Conservation (phyloP, 202 grass and related monocot species). For the Setaria italica region DNA sequence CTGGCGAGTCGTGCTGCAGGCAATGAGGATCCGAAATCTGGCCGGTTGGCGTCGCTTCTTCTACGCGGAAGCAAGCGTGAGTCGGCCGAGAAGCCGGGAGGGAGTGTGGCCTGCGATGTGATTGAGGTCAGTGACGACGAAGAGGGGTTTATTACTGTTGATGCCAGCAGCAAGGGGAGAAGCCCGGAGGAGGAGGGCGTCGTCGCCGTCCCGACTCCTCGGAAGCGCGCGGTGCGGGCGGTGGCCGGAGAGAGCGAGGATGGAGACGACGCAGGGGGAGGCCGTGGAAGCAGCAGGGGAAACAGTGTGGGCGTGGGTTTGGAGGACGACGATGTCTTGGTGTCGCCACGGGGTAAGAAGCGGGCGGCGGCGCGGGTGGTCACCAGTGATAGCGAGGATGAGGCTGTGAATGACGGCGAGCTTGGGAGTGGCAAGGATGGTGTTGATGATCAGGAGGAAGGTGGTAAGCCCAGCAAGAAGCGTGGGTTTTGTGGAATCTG, state of each 20-base stretch:
- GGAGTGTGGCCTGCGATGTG: neutral
- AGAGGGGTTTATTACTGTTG: slow-evolving; percentile 5
- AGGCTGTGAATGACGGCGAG: neutral
- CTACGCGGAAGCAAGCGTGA: neutral
- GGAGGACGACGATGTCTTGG: slow-evolving; percentile 40
- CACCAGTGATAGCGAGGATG: slow-evolving; percentile 48
- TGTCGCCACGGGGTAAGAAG: neutral
- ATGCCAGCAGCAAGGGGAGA: neutral
- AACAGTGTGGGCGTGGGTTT: neutral
- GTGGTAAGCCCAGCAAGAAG: slow-evolving; percentile 36
- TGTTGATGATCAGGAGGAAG: neutral
- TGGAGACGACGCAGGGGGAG: slow-evolving; percentile 1
- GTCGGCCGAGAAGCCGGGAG: neutral
- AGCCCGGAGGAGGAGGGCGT: slow-evolving; percentile 1
- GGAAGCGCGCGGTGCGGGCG: slow-evolving; percentile 14
- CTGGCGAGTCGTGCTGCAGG: neutral
- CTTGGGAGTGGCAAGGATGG: slow-evolving; percentile 3
- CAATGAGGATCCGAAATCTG: neutral
- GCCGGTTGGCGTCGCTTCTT: slow-evolving; percentile 22
- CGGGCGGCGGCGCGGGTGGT: neutral
- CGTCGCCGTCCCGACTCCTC: slow-evolving; percentile 17
- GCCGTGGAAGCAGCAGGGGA: neutral
- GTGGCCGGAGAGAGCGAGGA: slow-evolving; percentile 23
- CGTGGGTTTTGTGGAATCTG: slow-evolving; percentile 16
- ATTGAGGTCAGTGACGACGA: slow-evolving; percentile 48